Evolutionary conservation across 2,329 filamentous ascomycete genomes (phyloP), one percentile per base, ranked within the genome.

Genomic region (Calonectria fujianensis): DNA sequence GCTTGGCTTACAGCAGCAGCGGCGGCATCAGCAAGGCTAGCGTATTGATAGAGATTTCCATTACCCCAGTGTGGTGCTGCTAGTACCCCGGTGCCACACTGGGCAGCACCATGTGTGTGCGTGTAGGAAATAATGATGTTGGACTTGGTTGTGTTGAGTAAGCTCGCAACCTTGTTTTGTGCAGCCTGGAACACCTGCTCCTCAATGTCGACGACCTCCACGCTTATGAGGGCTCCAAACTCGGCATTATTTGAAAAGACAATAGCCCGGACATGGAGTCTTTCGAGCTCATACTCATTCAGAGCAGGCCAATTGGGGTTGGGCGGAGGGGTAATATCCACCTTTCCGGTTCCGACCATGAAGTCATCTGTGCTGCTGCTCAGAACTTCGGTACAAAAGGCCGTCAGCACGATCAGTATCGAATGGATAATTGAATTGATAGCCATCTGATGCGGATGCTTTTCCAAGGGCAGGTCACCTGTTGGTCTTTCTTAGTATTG

Each of bases 81-180:
- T 2, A 61, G n/a, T 27, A 37, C 57, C 4, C 32, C 35, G 14
- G 57, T 61, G 13, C 57, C 57, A 9, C 57, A 61, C 29, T 35
- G 32, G 11, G 57, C n/a, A n/a, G n/a, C 57, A 2, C 35, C 57
- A 27, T 27, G 57, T 16, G 57, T 39, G 35, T 39, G 57, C 2
- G 57, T 61, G n/a, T 61, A 61, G 4, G 57, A 61, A 7, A 61
- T 61, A n/a, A 61, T 61, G n/a, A 61, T 61, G n/a, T 61, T 61
- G 7, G 57, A 37, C n/a, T 61, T 29, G 35, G 57, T 61, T 10
- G 57, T 61, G n/a, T 61, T 39, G 20, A 61, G 35, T 7, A 59
- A 37, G 29, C 32, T 39, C n/a, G 54, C 20, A 27, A 59, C 20
- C n/a, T 61, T 39, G 9, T 24, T n/a, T 24, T 61, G 57, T 27